phyloP scores from a whole-genome alignment of 2,329 filamentous ascomycete species.

The Herpomyces periplanetae region DNA sequence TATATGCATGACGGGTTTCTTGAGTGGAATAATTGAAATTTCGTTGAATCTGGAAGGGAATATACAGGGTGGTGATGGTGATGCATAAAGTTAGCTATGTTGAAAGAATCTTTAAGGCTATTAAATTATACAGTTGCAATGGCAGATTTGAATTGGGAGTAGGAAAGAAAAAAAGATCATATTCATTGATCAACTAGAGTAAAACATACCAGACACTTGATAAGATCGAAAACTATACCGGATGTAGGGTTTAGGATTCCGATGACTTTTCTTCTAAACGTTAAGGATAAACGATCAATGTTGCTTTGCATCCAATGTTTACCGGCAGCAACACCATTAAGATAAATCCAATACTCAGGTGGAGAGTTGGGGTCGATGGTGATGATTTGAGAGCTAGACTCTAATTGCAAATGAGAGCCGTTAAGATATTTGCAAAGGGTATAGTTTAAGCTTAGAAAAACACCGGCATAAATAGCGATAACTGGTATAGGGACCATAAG shows the following conservation, averaged over 20 bases:
- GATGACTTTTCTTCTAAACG: slow-evolving; percentile 25
- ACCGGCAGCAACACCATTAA: slow-evolving; percentile 29
- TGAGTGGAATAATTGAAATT: slow-evolving; percentile 28
- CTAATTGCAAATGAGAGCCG: slow-evolving; percentile 8
- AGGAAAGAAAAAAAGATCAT: too few relatives aligned
- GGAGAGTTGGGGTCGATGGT: slow-evolving; percentile 7
- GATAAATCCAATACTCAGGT: slow-evolving; percentile 35
- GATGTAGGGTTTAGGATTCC: slow-evolving; percentile 34
- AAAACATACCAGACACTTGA: slow-evolving; percentile 48
- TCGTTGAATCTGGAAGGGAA: slow-evolving; percentile 30
- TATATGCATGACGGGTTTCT: slow-evolving; percentile 17
- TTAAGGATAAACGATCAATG: slow-evolving; percentile 25
- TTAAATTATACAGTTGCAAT: too few relatives aligned
- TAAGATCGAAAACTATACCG: slow-evolving; percentile 31
- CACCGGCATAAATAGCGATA: slow-evolving; percentile 6
- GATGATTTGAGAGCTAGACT: slow-evolving; percentile 15
- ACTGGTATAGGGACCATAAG: slow-evolving; percentile 8
- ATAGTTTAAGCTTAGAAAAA: slow-evolving; percentile 14
- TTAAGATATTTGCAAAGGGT: slow-evolving; percentile 15
- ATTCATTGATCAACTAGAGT: too few relatives aligned
- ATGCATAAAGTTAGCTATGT: too few relatives aligned
- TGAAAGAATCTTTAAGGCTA: too few relatives aligned
- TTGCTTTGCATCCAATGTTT: slow-evolving; percentile 29
- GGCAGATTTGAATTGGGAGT: too few relatives aligned
- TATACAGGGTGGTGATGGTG: too few relatives aligned